Evolutionary conservation across 345 rosid genomes (phyloP).

Genomic region (Lumnitzera racemosa): DNA sequence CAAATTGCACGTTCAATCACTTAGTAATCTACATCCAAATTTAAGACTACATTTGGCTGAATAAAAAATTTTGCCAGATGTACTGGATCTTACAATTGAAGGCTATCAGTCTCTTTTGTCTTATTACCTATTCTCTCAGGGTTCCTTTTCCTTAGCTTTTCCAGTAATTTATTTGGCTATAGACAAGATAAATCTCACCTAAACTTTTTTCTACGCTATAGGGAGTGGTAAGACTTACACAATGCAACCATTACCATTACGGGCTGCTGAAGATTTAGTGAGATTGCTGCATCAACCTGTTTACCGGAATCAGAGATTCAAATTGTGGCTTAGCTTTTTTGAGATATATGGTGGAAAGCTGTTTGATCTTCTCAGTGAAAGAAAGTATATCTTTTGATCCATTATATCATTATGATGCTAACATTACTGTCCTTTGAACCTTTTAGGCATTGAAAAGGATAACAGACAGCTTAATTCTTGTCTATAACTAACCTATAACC

Average conservation of each 20-base stretch:
- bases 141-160: background rate
- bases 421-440: background rate
- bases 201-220: slow-evolving; percentile 19
- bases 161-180: background rate
- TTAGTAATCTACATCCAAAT: too few relatives aligned
- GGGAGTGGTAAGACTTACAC: slow-evolving; percentile 98
- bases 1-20: too few relatives aligned
- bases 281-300: slow-evolving; percentile 80
- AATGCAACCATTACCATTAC: slow-evolving; percentile 94
- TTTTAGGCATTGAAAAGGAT: too few relatives aligned
- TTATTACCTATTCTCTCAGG: too few relatives aligned
- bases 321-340: slow-evolving; percentile 93
- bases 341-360: slow-evolving; percentile 99
- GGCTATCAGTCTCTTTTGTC: too few relatives aligned
- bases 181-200: background rate
- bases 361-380: slow-evolving; percentile 82
- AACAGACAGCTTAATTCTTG: too few relatives aligned
- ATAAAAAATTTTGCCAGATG: too few relatives aligned
- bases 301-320: slow-evolving; percentile 74
- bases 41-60: too few relatives aligned
- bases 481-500: too few relatives aligned
- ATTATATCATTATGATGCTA: background rate
- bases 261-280: slow-evolving; percentile 81
- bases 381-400: slow-evolving; percentile 37
- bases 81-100: too few relatives aligned